Evolutionary conservation across 768 basidiomycete genomes (phyloP), one percentile per base, ranked within the genome.

Genomic region (Hygrophoropsis aurantiaca): DNA sequence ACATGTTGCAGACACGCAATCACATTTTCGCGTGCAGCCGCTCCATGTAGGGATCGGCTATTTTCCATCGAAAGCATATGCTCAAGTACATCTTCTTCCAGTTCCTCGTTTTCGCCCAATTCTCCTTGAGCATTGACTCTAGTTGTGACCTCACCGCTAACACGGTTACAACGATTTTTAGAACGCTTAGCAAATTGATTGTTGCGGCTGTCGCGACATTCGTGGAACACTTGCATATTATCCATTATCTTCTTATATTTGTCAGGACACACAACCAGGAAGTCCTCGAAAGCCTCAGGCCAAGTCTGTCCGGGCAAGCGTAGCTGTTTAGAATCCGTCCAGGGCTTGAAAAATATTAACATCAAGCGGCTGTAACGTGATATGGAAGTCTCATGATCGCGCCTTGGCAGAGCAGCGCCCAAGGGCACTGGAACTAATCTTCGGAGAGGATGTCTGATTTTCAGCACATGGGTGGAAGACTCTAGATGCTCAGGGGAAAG

Each of bases 321-420:
- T 6, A 74, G 51, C 36, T 75, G 65, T 5, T 5, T 16, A 1
- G 52, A 32, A 36, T 40, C 23, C 1, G 58, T 27, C 74, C 74
- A 75, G 0, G 74, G 75, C 49, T 73, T 72, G 52, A 75, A 75
- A 0, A 75, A 57, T 13, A 72, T 62, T 3, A 76, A 46, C 73
- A 74, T 75, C 2, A 70, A 44, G 2, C 65, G 50, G 43, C 59
- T 65, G 45, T 71, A 72, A 5, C 44, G 44, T 1, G 47, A 52
- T 11, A 52, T 46, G 0, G 39, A 3, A 6, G 58, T 44, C 6
- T 44, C 18, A 6, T 24, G 11, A 46, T 74, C 66, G 5, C 61
- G 41, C 0, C 67, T 50, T 5, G 72, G 73, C 1, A 77, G 42
- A 0, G 26, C 27, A 0, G 68, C 47, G 1, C 74, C 74, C 15